Conservation (phyloP, 306 rosid species). For the Sicyos edulis region DNA sequence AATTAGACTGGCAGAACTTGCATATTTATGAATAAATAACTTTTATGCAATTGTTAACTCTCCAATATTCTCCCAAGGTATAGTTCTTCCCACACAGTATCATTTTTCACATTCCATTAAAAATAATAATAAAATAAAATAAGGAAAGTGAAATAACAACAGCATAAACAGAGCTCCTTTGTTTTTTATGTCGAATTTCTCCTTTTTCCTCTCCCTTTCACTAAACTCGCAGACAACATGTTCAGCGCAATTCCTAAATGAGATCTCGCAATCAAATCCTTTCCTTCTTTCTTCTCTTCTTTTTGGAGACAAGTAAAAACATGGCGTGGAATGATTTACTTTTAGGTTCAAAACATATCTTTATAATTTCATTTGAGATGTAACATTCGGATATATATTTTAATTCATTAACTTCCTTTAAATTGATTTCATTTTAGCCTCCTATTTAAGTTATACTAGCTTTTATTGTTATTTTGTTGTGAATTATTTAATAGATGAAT, state of each 20-base stretch:
- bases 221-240: not conserved
- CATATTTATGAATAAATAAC: too few relatives aligned
- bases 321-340: not conserved
- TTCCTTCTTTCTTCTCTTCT: not conserved
- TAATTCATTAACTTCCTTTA: too few relatives aligned
- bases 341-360: not conserved
- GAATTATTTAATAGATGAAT: too few relatives aligned
- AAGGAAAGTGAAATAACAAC: not conserved
- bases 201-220: not conserved
- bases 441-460: not conserved
- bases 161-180: constrained; percentile 11
- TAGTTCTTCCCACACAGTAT: too few relatives aligned
- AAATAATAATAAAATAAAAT: too few relatives aligned
- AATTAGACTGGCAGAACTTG: too few relatives aligned
- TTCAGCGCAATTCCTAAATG: constrained; percentile 8
- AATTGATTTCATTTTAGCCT: too few relatives aligned
- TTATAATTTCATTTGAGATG: not conserved
- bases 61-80: too few relatives aligned
- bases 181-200: not conserved
- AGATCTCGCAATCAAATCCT: constrained; percentile 2
- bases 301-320: constrained; percentile 7
- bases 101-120: too few relatives aligned
- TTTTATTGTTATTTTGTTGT: not conserved
- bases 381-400: not conserved
- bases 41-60: too few relatives aligned